Conservation (phyloP, 2,329 filamentous ascomycete species). For the Arthrinium phaeospermum region DNA sequence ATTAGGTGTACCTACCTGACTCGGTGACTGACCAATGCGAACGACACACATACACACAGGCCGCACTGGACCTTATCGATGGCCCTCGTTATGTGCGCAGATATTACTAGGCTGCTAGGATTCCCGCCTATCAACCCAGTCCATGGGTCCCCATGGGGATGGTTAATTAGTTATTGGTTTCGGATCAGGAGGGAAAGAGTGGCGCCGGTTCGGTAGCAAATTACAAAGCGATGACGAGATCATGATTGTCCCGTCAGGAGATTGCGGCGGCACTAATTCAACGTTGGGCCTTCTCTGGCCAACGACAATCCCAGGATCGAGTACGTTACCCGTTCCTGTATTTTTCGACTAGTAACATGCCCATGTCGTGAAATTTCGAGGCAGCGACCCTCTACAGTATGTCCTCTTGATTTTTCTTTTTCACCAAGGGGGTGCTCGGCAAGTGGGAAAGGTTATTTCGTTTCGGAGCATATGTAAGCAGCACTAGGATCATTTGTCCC, state of each 20-base stretch:
- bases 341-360: not conserved
- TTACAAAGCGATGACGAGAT: not conserved
- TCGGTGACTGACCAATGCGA: not conserved
- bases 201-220: not conserved
- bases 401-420: not conserved
- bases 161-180: not conserved
- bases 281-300: not conserved
- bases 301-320: not conserved
- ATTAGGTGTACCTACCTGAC: not conserved
- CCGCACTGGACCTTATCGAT: not conserved
- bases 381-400: not conserved
- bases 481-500: not conserved
- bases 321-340: not conserved
- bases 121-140: not conserved
- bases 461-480: not conserved
- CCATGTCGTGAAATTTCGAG: not conserved
- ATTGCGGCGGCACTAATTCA: not conserved
- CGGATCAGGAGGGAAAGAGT: not conserved
- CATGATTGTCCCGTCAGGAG: constrained; percentile 8
- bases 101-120: not conserved
- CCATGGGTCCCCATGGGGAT: not conserved
- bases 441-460: not conserved
- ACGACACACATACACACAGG: not conserved
- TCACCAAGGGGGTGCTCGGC: not conserved
- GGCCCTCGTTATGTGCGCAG: not conserved